Base-by-base conservation (phyloP, 2,329 filamentous ascomycete species). In the Capronia coronata region DNA sequence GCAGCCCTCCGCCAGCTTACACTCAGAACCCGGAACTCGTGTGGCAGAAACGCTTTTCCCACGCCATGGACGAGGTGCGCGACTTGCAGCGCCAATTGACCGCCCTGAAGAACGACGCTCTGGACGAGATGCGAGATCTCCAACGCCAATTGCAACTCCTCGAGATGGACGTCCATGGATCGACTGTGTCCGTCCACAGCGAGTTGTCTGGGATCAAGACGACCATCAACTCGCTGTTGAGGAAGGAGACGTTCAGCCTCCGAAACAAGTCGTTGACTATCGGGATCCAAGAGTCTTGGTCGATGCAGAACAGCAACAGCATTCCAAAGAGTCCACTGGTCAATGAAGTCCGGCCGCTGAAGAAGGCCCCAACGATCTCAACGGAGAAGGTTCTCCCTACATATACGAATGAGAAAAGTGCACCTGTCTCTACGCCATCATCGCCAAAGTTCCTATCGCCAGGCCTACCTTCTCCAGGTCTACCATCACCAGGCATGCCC, bases 1-100 rank as follows among this genome's bases (percentile, higher is more conserved):
- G 42, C 8, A 46, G 48, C n/a, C 51, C 51, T 6, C 54, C 50
- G 23, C 48, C 52, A 39, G 51, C 54, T 9, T 59, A 56, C 21
- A 38, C 47, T 11, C 35, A 52, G 37, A 56, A 47, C 22, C 34
- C 51, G 19, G 55, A 59, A 19, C 53, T 59, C 13, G 39, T 59
- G 9, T 51, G 55, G 46, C 55, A 54, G 41, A 59, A 53, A 38
- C 49, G 54, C 8, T 45, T 60, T n/a, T 45, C 47, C 23, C 51
- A 55, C 38, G 56, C 56, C 11, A 57, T 60, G 52, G 52, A 57
- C 32, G 56, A 57, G 47, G 56, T 60, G 30, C 49, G 47, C 11
- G 56, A 59, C 23, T 39, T 60, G 14, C 54, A 57, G 42, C 30
- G 46, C 4, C 56, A 60, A 37, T 14, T 60, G 3, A 44, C 43